phyloP scores from a whole-genome alignment of 805 yeast species.

The Myxozyma melibiosi region DNA sequence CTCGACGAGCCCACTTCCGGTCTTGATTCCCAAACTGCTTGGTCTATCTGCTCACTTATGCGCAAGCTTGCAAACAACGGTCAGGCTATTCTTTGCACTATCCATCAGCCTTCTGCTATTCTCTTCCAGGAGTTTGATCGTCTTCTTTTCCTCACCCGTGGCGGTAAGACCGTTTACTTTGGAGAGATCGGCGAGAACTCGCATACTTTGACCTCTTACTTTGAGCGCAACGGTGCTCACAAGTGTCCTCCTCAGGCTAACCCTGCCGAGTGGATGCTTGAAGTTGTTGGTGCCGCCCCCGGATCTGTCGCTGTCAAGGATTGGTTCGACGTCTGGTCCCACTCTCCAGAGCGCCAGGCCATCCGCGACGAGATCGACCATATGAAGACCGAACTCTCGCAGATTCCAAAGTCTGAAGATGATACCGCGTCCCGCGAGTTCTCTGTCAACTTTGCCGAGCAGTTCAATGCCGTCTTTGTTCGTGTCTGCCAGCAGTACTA shows the following conservation, averaged over 20 bases:
- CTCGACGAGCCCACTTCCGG: conserved; percentile 77
- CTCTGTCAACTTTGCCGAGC: conserved; percentile 50
- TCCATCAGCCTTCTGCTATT: conserved; percentile 77
- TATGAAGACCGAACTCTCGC: conserved; percentile 62
- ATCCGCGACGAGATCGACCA: conserved; percentile 60
- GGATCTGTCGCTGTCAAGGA: conserved; percentile 41
- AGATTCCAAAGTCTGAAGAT: conserved; percentile 14
- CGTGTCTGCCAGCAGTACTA: conserved; percentile 63
- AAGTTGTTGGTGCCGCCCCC: conserved; percentile 49
- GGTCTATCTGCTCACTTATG: conserved; percentile 70
- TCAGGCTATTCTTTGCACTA: conserved; percentile 74
- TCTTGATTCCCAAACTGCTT: conserved; percentile 62
- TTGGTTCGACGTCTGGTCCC: conserved; percentile 67
- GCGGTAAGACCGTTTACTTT: conserved; percentile 80
- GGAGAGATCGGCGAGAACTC: conserved; percentile 78
- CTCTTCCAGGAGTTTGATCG: conserved; percentile 69
- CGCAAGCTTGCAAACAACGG: conserved; percentile 70
- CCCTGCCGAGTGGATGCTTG: conserved; percentile 93
- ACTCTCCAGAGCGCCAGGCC: conserved; percentile 61
- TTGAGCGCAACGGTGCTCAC: conserved; percentile 68
- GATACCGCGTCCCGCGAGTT: conserved; percentile 48
- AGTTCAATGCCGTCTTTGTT: conserved; percentile 49
- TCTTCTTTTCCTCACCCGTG: conserved; percentile 64
- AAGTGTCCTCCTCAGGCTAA: conserved; percentile 70
- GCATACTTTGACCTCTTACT: conserved; percentile 58